Base-by-base conservation (phyloP, 2,329 filamentous ascomycete species). In the Microdochium paspali region DNA sequence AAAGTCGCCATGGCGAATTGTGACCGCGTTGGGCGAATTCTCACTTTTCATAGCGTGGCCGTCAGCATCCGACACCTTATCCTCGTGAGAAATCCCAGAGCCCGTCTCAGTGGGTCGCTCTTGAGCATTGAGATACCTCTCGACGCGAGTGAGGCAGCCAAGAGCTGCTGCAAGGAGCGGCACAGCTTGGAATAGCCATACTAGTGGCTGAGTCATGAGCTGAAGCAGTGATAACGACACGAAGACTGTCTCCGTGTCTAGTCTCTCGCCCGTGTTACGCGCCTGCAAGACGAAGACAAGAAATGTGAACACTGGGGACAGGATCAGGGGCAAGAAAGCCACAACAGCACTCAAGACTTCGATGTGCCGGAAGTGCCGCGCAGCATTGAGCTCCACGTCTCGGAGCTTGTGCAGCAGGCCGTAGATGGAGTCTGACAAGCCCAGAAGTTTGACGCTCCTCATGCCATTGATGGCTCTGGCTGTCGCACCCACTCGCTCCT, bases 201-300 rank as follows among this genome's bases (percentile, higher is more conserved):
- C 28, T 15, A 30, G 28, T 30, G 28, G 28, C 28, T 30, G 28
- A 15, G 28, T 30, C 28, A 30, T 30, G 28, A 30, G 28, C 28
- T 30, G 28, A 9, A 30, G 28, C 28, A 30, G 28, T 15, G 28
- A 30, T 30, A 30, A 15, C 15, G 28, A 30, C 28, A 30, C 28
- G 28, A 30, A 30, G 15, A 15, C 28, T 15, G 9, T 30, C 28
- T 9, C 28, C 28, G 28, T 30, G 28, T 30, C 28, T 30, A 30
- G 28, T 30, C 15, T 15, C 28, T 30, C 28, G 28, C 28, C 28
- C 28, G 28, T 30, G 28, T 30, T 9, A 9, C 28, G 28, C 28
- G 28, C 28, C 28, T 30, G 28, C 28, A 30, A 30, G 28, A 30
- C 28, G 28, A 46, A 46, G 10, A 46, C 45, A 18, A 46, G n/a